Evolutionary conservation across 768 basidiomycete genomes (phyloP).

Genomic region (Rhodotorula graminis): DNA sequence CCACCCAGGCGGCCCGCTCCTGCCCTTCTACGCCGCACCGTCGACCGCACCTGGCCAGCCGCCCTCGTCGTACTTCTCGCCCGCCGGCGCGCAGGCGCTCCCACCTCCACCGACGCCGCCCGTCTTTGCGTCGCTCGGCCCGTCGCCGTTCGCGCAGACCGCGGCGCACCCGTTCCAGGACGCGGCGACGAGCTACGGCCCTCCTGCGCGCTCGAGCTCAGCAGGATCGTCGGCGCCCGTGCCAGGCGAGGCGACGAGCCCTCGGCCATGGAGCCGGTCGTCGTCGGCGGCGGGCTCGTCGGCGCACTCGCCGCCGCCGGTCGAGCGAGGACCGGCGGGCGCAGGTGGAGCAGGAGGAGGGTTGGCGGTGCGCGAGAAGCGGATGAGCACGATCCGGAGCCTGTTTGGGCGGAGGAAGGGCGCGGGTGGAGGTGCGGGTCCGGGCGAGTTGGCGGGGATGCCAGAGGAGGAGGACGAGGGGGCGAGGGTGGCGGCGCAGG

Average conservation of each 20-base stretch:
- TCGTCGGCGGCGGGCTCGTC: background rate
- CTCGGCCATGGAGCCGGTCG: background rate
- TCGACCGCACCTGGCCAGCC: background rate
- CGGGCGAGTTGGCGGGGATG: background rate
- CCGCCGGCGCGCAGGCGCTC: background rate
- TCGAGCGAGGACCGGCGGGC: no score
- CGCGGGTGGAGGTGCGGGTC: background rate
- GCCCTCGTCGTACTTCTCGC: background rate
- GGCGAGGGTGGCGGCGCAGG: no score
- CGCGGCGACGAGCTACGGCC: no score
- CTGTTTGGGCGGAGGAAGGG: background rate
- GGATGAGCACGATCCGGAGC: background rate
- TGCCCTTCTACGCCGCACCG: slow-evolving; percentile 11
- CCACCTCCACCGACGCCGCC: background rate
- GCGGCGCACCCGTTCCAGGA: no score
- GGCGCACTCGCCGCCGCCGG: background rate
- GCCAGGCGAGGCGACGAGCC: background rate
- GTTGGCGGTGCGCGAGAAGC: background rate
- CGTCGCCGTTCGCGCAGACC: no score
- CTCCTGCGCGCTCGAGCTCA: no score
- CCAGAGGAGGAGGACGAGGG: background rate
- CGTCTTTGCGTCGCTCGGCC: no score
- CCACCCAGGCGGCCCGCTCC: background rate
- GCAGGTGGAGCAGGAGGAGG: background rate
- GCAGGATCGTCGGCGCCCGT: no score